Conservation (phyloP, 75 land plant species). For the Selaginella moellendorffii region DNA sequence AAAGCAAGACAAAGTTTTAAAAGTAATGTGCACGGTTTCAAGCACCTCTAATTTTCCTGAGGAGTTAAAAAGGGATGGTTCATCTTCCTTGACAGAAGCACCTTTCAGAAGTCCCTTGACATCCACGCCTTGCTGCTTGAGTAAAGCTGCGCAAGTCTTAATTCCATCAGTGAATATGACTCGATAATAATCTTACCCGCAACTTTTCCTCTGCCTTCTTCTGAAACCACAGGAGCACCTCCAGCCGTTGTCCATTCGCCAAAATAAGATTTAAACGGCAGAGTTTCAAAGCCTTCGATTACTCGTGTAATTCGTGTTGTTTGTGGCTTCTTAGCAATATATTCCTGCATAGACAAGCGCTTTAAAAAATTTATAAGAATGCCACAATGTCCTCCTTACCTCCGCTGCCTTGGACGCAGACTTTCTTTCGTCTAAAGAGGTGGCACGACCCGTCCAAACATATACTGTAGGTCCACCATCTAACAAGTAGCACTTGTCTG, state of each 20-base stretch:
- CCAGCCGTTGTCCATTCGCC: conserved; percentile 46
- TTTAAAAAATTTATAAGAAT: neutral
- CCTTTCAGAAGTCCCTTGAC: conserved; percentile 82
- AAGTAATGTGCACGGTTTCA: neutral
- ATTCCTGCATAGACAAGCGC: conserved; percentile 30
- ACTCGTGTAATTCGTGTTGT: conserved; percentile 59
- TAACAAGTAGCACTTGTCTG: conserved; percentile 67
- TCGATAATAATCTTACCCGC: conserved; percentile 44
- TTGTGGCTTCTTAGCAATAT: conserved; percentile 25
- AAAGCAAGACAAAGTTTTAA: conserved; percentile 19
- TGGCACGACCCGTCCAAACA: conserved; percentile 89
- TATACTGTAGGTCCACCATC: conserved; percentile 74
- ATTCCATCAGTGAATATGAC: neutral
- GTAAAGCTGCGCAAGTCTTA: conserved; percentile 37
- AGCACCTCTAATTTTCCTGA: conserved; percentile 69
- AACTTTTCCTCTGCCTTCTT: conserved; percentile 91
- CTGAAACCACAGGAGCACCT: conserved; percentile 45
- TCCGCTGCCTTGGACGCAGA: conserved; percentile 57
- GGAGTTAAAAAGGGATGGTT: conserved; percentile 45
- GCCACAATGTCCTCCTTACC: conserved; percentile 20
- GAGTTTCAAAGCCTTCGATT: conserved; percentile 91
- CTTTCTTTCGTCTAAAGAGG: conserved; percentile 75
- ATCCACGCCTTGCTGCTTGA: conserved; percentile 84
- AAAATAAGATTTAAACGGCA: conserved; percentile 65
- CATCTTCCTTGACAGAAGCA: conserved; percentile 66